A percentile compares a stretch with the other conserved stretches of the same genome.
Conservation (phyloP, 2,329 filamentous ascomycete genomes). For the Colletotrichum truncatum region DNA sequence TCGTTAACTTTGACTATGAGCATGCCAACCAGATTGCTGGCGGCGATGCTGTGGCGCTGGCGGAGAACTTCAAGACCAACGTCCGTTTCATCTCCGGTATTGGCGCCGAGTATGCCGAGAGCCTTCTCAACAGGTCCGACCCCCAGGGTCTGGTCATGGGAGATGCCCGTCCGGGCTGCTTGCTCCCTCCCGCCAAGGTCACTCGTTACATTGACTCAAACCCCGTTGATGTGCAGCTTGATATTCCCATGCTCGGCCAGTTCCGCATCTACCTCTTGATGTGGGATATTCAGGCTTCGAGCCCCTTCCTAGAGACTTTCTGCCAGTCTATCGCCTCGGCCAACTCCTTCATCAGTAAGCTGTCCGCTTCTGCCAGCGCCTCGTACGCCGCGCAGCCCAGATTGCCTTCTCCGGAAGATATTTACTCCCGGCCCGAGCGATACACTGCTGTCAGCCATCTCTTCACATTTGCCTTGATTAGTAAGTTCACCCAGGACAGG, state of each 20-base stretch:
- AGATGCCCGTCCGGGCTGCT: conserved; percentile 61
- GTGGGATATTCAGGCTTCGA: conserved; percentile 65
- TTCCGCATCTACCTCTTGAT: conserved; percentile 80
- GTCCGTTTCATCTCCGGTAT: conserved; percentile 79
- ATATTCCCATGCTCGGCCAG: conserved; percentile 80
- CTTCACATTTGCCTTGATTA: conserved; percentile 76
- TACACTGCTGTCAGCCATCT: conserved; percentile 75
- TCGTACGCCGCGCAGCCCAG: conserved; percentile 71
- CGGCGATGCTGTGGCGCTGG: conserved; percentile 70
- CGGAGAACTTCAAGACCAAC: conserved; percentile 75
- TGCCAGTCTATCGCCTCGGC: conserved; percentile 61
- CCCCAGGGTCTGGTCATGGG: conserved; percentile 53
- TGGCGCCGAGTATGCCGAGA: conserved; percentile 68
- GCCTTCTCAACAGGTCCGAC: conserved; percentile 57
- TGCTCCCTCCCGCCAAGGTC: conserved; percentile 74
- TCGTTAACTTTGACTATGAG: conserved; percentile 67
- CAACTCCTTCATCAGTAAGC: conserved; percentile 65
- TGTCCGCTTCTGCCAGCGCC: conserved; percentile 65
- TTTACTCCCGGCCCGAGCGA: conserved; percentile 72
- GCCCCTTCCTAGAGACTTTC: conserved; percentile 67
- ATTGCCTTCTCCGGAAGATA: conserved; percentile 66
- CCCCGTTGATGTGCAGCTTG: conserved; percentile 79
- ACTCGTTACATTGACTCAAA: conserved; percentile 82
- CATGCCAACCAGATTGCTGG: conserved; percentile 67
- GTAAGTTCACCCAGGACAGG: conserved; percentile 49